These are phyloP conservation scores for Hypomyces perniciosus DNA, from an alignment of 2,329 filamentous ascomycete genomes.

Conservation along the genomic window DNA sequence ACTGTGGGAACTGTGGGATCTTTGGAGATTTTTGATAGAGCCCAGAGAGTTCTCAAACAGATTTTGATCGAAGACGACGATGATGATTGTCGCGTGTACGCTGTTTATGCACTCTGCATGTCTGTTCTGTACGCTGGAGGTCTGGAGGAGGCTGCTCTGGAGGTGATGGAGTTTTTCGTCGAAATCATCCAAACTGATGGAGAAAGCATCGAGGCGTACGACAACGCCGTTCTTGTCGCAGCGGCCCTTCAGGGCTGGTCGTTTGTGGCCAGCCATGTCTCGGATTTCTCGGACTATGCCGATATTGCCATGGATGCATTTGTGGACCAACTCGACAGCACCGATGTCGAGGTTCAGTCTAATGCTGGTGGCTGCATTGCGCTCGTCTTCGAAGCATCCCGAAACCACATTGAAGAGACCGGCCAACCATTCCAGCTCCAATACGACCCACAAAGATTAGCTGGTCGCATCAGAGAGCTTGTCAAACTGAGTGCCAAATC, in stretches of 20 bases:
- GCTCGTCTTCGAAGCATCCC: constrained; percentile 68
- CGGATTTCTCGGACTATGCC: constrained; percentile 66
- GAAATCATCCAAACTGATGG: constrained; percentile 79
- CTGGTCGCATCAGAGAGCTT: constrained; percentile 42
- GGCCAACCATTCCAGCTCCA: constrained; percentile 44
- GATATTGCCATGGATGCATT: constrained; percentile 73
- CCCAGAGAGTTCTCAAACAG: constrained; percentile 26
- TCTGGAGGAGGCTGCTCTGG: constrained; percentile 58
- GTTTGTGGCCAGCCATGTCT: constrained; percentile 69
- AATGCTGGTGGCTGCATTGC: constrained; percentile 76
- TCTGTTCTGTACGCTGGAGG: constrained; percentile 72
- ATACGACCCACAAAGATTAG: constrained; percentile 44
- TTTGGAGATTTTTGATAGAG: constrained; percentile 26
- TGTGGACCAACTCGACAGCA: constrained; percentile 76
- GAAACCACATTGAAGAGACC: constrained; percentile 42
- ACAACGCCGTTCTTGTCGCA: constrained; percentile 64
- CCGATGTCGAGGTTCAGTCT: constrained; percentile 66
- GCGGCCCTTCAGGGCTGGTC: constrained; percentile 75
- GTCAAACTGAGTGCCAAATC: constrained; percentile 42
- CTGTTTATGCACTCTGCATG: constrained; percentile 69
- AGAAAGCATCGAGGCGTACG: constrained; percentile 61
- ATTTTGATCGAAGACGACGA: constrained; percentile 51
- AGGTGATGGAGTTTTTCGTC: constrained; percentile 68
- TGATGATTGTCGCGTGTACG: constrained; percentile 57
- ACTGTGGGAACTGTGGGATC: constrained; percentile 65